Base-by-base conservation (phyloP, 1,284 basidiomycete species). In the Mycocalia duriaeana region DNA sequence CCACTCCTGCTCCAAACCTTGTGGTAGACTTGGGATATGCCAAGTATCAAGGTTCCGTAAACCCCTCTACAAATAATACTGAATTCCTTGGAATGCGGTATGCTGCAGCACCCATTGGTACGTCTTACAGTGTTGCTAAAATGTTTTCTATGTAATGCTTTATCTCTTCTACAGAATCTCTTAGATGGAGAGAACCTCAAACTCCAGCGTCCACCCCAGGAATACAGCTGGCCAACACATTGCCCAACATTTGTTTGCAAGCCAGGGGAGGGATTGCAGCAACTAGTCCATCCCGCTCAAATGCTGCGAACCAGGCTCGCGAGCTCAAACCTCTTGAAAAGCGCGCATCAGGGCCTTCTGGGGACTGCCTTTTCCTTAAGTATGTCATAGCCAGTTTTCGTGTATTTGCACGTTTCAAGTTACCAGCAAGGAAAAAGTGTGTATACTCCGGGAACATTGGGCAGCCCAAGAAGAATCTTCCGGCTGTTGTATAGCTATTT, bases 351-450 rank as follows among this genome's bases (percentile, higher is more conserved):
- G 43, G 37, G 0, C 44, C 55, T 8, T 60, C 64, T 11, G 72
- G 73, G 49, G 70, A 73, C 52, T 72, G 69, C 51, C 57, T 73
- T 2, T 72, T 73, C 52, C 57, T 74, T n/a, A 69, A 69, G 70
- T 70, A 44, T 26, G 57, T 50, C 38, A 28, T 23, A 38, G 19
- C 11, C 2, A n/a, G n/a, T 13, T 34, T 26, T 5, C 11, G 8
- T 9, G 18, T 19, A 14, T 11, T 31, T 6, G 4, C n/a, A 59
- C 42, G 47, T 54, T 11, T 19, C 25, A 13, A 16, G 18, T 34
- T 22, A 31, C 38, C n/a, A n/a, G n/a, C n/a, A n/a, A n/a, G n/a
- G n/a, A n/a, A n/a, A n/a, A n/a, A 67, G 68, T 50, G 63, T 66
- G 11, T 56, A 58, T 22, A 53, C 59, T 2, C 64, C 63, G 19